Percentiles rank a stretch among this genome's conserved stretches.
These are phyloP conservation scores for Ilyonectria destructans DNA, from an alignment of 2,329 filamentous ascomycete genomes.

Conservation along the genomic window DNA sequence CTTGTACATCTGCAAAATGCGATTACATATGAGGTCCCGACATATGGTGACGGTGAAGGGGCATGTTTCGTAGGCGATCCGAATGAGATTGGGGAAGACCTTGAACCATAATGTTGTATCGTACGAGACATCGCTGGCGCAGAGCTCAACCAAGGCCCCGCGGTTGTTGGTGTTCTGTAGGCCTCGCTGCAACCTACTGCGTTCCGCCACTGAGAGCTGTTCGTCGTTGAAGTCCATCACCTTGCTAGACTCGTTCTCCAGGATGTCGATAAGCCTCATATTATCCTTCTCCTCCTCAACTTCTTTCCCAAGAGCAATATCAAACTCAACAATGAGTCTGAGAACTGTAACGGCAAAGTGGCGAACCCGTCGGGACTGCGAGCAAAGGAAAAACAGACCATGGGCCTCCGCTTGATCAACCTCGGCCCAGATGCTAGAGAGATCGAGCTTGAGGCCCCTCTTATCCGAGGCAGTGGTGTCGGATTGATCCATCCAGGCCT, in stretches of 20 bases:
- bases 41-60: conserved; percentile 93
- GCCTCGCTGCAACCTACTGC: conserved; percentile 91
- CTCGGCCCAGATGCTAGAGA: conserved; percentile 91
- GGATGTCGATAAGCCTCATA: conserved; percentile 86
- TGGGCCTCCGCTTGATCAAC: conserved; percentile 98
- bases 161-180: conserved; percentile 88
- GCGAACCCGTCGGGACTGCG: conserved; percentile 91
- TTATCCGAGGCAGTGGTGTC: conserved; percentile 78
- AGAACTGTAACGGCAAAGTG: conserved; percentile 94
- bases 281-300: conserved; percentile 73
- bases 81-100: conserved; percentile 94
- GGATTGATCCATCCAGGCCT: conserved; percentile 75
- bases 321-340: conserved; percentile 93
- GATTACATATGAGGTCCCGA: conserved; percentile 92
- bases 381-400: conserved; percentile 96
- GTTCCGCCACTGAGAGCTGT: conserved; percentile 90
- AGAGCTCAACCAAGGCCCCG: conserved; percentile 92
- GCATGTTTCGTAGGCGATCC: conserved; percentile 91
- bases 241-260: conserved; percentile 89
- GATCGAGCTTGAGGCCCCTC: conserved; percentile 83
- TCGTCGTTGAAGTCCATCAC: conserved; percentile 96
- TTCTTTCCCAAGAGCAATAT: conserved; percentile 86
- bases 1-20: conserved; percentile 93
- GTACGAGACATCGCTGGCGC: conserved; percentile 94
- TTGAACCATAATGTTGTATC: conserved; percentile 98